Conservation (phyloP, 345 rosid genomes). For the Arabidopsis suecica region DNA sequence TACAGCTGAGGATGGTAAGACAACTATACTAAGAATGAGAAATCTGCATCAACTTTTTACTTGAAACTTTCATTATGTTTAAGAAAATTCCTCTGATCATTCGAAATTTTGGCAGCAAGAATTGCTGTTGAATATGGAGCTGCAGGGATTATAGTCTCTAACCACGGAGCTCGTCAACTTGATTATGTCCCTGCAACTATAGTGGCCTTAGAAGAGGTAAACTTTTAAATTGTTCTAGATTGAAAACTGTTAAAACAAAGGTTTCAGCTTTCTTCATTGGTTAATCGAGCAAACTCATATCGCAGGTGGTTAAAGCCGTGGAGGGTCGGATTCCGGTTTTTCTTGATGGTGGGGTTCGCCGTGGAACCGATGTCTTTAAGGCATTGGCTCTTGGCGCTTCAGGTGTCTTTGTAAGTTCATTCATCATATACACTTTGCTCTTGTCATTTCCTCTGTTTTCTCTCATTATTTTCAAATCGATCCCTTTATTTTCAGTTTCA, state of each 20-base stretch:
- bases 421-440: slow-evolving; percentile 19
- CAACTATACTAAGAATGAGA: background rate
- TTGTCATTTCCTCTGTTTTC: slow-evolving; percentile 6
- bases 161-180: slow-evolving; percentile 96
- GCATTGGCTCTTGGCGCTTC: slow-evolving; percentile 97
- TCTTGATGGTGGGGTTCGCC: slow-evolving; percentile 95
- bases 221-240: background rate
- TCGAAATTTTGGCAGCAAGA: slow-evolving; percentile 58
- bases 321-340: slow-evolving; percentile 89
- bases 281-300: background rate
- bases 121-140: slow-evolving; percentile 73
- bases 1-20: slow-evolving; percentile 86
- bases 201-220: slow-evolving; percentile 86
- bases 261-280: background rate
- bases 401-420: slow-evolving; percentile 82
- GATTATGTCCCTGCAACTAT: slow-evolving; percentile 92
- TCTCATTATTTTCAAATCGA: background rate
- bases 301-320: slow-evolving; percentile 86
- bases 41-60: slow-evolving; percentile 6
- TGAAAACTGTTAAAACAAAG: background rate
- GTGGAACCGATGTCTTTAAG: slow-evolving; percentile 98
- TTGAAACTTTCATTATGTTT: background rate
- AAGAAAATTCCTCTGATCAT: slow-evolving; percentile 7
- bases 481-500: background rate
- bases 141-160: slow-evolving; percentile 92